A percentile compares a stretch with the other conserved stretches of the same genome.
Conservation (phyloP, 129 eudicot genomes). For the Ambrosia trifida region DNA sequence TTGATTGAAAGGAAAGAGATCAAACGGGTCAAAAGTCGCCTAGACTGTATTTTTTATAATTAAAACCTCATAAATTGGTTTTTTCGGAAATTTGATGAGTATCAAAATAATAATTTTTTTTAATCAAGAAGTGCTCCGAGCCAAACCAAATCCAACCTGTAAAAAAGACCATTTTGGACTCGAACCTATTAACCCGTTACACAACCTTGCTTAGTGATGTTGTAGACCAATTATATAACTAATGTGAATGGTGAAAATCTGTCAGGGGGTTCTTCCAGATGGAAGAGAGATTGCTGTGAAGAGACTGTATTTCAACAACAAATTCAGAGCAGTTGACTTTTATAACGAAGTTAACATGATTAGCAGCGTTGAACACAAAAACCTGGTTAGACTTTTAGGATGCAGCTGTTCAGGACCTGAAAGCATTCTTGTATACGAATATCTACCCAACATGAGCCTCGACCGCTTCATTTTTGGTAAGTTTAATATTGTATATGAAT, state of each 20-base stretch:
- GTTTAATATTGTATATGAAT: neutral
- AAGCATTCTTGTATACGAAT: conserved; percentile 82
- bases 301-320: conserved; percentile 85
- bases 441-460: conserved; percentile 66
- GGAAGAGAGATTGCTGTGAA: conserved; percentile 92
- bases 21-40: neutral
- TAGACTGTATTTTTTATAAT: too few species aligned
- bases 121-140: too few species aligned
- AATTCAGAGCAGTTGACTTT: conserved; percentile 79
- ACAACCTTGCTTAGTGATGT: neutral
- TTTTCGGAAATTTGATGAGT: too few species aligned
- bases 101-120: too few species aligned
- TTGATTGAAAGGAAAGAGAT: too few species aligned
- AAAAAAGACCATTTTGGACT: too few species aligned
- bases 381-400: conserved; percentile 68
- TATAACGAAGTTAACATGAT: conserved; percentile 77
- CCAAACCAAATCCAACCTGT: too few species aligned
- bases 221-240: neutral
- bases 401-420: conserved; percentile 83
- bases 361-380: conserved; percentile 70
- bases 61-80: too few species aligned
- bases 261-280: conserved; percentile 72
- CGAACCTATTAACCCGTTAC: neutral
- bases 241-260: neutral
- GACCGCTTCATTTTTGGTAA: conserved; percentile 73